phyloP scores from a whole-genome alignment of 2,329 filamentous ascomycete species.

The Hymenoscyphus linearis region DNA sequence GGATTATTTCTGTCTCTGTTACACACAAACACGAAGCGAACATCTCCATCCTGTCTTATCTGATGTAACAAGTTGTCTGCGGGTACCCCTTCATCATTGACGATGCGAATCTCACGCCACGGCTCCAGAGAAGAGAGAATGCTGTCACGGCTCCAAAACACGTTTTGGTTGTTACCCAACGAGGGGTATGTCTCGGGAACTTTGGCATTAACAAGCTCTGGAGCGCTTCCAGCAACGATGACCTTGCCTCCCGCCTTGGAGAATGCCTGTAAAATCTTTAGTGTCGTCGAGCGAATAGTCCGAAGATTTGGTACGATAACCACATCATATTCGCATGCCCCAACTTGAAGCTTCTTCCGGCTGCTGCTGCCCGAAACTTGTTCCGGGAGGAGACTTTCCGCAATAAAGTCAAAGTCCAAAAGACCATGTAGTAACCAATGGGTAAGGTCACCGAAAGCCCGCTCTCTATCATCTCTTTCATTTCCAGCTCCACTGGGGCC shows the following conservation, averaged over 20 bases:
- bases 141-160: slow-evolving; percentile 22
- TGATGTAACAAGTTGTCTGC: slow-evolving; percentile 28
- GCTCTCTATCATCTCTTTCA: slow-evolving; percentile 25
- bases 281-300: slow-evolving; percentile 31
- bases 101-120: slow-evolving; percentile 25
- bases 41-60: slow-evolving; percentile 29
- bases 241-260: slow-evolving; percentile 22
- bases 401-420: slow-evolving; percentile 34
- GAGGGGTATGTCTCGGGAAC: slow-evolving; percentile 11
- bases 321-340: slow-evolving; percentile 30
- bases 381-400: slow-evolving; percentile 29
- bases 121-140: slow-evolving; percentile 22
- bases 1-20: slow-evolving; percentile 28
- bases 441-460: slow-evolving; percentile 27
- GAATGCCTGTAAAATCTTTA: slow-evolving; percentile 26
- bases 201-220: slow-evolving; percentile 24
- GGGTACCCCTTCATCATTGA: slow-evolving; percentile 6
- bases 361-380: slow-evolving; percentile 14
- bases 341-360: slow-evolving; percentile 22
- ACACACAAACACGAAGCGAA: slow-evolving; percentile 31
- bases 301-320: slow-evolving; percentile 31
- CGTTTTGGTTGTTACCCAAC: slow-evolving; percentile 12
- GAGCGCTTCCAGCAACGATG: slow-evolving; percentile 24
- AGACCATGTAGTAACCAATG: slow-evolving; percentile 29
- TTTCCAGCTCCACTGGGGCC: slow-evolving; percentile 28